These are phyloP conservation scores for Phytopythium aichiense DNA, from an alignment of 352 stramenopile species.

Conservation along the genomic window DNA sequence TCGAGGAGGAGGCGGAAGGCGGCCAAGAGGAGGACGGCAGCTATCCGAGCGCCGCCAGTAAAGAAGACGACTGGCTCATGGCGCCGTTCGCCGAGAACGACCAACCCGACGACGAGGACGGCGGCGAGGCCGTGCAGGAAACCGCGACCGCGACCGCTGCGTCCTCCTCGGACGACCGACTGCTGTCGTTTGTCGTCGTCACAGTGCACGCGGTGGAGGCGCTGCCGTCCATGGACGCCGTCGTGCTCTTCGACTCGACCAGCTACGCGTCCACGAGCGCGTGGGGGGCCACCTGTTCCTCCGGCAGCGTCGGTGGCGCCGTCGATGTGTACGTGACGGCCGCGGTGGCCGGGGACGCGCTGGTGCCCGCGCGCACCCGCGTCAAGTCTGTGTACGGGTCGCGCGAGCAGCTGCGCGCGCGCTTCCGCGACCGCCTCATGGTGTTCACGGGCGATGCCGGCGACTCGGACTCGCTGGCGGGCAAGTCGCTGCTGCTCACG, in stretches of 20 bases:
- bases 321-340: conserved; percentile 69
- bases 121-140: conserved; percentile 10
- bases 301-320: conserved; percentile 23
- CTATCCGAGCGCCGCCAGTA: not conserved
- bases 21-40: conserved; percentile 24
- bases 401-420: conserved; percentile 49
- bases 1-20: conserved; percentile 47
- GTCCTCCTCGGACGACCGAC: conserved; percentile 10
- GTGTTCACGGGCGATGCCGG: conserved; percentile 29
- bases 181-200: conserved; percentile 46
- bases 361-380: conserved; percentile 54
- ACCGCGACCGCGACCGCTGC: not conserved
- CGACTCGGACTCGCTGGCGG: conserved; percentile 6
- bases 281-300: conserved; percentile 1
- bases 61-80: conserved; percentile 20
- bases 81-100: conserved; percentile 2
- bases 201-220: conserved; percentile 65
- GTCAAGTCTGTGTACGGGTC: conserved; percentile 61
- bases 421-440: conserved; percentile 70
- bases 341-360: conserved; percentile 21
- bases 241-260: conserved; percentile 40
- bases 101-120: conserved; percentile 14
- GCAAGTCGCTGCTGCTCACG: conserved; percentile 28
- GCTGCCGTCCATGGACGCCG: conserved; percentile 53
- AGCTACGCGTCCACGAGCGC: conserved; percentile 32